A percentile compares a stretch with the other conserved stretches of the same genome.
These are phyloP conservation scores for Colletotrichum karsti DNA, from an alignment of 2,329 filamentous ascomycete species.

Conservation along the genomic window DNA sequence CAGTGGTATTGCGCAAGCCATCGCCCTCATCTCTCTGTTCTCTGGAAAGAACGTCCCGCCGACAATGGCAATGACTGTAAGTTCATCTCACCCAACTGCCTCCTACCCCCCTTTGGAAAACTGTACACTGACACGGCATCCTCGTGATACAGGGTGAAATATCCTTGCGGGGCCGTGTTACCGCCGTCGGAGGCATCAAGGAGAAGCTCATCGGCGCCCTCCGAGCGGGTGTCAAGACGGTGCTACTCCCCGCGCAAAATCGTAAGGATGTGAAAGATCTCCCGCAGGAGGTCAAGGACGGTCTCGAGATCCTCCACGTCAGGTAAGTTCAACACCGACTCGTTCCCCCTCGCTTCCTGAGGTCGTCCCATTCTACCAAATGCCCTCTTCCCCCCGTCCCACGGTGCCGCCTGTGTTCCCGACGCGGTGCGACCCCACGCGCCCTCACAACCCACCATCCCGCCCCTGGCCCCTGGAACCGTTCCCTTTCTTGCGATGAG, in stretches of 20 bases:
- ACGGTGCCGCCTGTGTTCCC: conserved; percentile 29
- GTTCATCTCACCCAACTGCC: conserved; percentile 35
- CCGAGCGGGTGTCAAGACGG: conserved; percentile 92
- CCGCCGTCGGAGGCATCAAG: conserved; percentile 96
- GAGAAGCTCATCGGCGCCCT: conserved; percentile 97
- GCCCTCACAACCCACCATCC: conserved; percentile 9
- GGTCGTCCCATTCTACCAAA: conserved; percentile 19
- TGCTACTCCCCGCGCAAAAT: conserved; percentile 87
- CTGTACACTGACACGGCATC: conserved; percentile 21
- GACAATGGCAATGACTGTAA: conserved; percentile 92
- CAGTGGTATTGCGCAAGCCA: conserved; percentile 92
- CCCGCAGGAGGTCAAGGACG: conserved; percentile 87
- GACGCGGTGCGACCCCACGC: conserved; percentile 27
- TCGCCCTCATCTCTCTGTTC: conserved; percentile 92
- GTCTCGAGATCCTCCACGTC: conserved; percentile 89
- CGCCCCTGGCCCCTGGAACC: conserved; percentile 14
- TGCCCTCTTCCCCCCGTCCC: conserved; percentile 6
- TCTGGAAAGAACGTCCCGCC: conserved; percentile 86
- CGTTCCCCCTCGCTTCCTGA: conserved; percentile 26
- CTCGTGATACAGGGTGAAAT: conserved; percentile 64
- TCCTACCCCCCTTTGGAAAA: not conserved
- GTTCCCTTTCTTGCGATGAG: conserved; percentile 15
- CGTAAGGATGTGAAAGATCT: conserved; percentile 92
- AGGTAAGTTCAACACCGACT: conserved; percentile 64
- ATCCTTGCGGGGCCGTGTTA: conserved; percentile 86